These are phyloP conservation scores for Pholiota microspora DNA, from an alignment of 768 basidiomycete species.

Conservation along the genomic window DNA sequence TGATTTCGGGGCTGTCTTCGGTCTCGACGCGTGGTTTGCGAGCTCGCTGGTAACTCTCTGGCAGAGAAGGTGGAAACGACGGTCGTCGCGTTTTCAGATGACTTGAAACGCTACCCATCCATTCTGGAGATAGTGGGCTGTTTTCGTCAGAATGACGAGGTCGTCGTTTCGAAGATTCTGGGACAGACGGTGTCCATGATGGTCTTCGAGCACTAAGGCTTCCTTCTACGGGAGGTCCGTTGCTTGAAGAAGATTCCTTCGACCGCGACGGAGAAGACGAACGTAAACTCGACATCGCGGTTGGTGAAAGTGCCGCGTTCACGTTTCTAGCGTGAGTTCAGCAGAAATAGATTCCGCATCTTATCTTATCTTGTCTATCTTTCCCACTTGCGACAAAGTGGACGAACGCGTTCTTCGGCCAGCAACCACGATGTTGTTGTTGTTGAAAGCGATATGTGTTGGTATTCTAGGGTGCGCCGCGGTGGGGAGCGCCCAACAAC, in stretches of 20 bases:
- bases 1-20: slow-evolving; percentile 9
- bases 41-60: slow-evolving; percentile 15
- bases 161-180: slow-evolving; percentile 19
- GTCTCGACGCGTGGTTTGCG: slow-evolving; percentile 17
- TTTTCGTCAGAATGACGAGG: slow-evolving; percentile 18
- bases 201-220: slow-evolving; percentile 17
- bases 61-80: slow-evolving; percentile 18
- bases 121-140: slow-evolving; percentile 8
- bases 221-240: neutral
- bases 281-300: slow-evolving; percentile 14
- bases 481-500: slow-evolving; percentile 1
- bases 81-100: slow-evolving; percentile 15
- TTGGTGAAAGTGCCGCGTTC: neutral
- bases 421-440: neutral
- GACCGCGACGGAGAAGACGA: slow-evolving; percentile 13
- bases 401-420: neutral
- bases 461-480: neutral
- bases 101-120: slow-evolving; percentile 12
- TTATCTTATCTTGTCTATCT: slow-evolving; percentile 1
- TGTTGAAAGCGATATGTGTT: neutral
- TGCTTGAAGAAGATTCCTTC: slow-evolving; percentile 1
- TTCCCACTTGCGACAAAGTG: too few relatives aligned
- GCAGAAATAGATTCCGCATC: neutral
- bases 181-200: slow-evolving; percentile 26
- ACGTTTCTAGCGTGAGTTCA: neutral